Evolutionary conservation across 148 eudicot species (phyloP).

Genomic region (Linanthus parryae): DNA sequence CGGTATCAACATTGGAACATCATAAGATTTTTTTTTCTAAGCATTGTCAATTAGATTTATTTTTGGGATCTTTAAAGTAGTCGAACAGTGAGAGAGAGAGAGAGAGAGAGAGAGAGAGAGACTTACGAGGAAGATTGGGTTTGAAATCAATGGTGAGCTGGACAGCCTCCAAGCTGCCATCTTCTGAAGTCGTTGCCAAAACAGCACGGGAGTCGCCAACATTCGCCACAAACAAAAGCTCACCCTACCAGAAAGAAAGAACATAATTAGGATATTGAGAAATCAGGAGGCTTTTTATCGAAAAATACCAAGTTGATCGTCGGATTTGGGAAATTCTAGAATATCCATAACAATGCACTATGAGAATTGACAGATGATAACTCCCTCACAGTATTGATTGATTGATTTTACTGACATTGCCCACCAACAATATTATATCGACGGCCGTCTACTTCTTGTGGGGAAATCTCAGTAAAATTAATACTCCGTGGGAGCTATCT

Average conservation of each 20-base stretch:
- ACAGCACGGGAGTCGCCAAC: slow-evolving; percentile 97
- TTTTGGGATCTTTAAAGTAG: background rate
- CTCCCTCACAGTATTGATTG: no score
- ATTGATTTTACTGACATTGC: no score
- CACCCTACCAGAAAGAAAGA: slow-evolving; percentile 42
- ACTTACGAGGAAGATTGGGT: slow-evolving; percentile 77
- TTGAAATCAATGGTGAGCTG: slow-evolving; percentile 86
- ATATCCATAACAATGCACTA: no score
- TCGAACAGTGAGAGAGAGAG: background rate
- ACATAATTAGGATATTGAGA: background rate
- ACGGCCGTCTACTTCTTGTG: no score
- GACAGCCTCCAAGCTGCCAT: slow-evolving; percentile 58
- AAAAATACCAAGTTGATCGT: no score
- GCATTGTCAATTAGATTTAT: background rate
- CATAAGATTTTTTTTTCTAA: no score
- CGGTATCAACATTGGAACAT: background rate
- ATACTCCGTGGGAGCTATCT: no score
- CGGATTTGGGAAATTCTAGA: no score
- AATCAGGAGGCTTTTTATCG: background rate
- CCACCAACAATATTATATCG: no score
- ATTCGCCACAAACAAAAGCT: slow-evolving; percentile 52
- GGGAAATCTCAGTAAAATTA: no score
- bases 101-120: background rate
- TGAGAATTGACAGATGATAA: no score
- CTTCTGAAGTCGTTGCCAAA: slow-evolving; percentile 64